These are phyloP conservation scores for Diplodia intermedia DNA, from an alignment of 2,329 filamentous ascomycete genomes.

Conservation along the genomic window DNA sequence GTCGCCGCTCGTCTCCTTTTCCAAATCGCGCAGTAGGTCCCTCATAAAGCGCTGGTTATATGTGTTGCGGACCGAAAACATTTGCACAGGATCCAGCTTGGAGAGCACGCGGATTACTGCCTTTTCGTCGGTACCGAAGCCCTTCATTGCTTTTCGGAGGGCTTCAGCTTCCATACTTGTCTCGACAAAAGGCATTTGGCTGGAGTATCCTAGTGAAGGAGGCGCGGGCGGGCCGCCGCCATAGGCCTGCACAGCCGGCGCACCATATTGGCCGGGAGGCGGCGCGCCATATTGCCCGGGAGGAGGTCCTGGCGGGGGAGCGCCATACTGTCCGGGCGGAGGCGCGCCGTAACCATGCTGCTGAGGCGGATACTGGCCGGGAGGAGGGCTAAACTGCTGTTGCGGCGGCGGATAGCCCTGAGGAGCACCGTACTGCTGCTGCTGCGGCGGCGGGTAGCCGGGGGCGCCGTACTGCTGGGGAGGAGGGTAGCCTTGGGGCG, in stretches of 20 bases:
- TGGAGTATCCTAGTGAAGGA: conserved; percentile 76
- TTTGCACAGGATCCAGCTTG: conserved; percentile 77
- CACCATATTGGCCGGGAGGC: conserved; percentile 43
- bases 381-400: conserved; percentile 35
- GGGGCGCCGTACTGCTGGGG: conserved; percentile 38
- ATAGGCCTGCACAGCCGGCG: conserved; percentile 46
- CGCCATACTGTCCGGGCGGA: conserved; percentile 46
- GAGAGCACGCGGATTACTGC: conserved; percentile 73
- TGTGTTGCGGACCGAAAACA: conserved; percentile 64
- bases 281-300: conserved; percentile 40
- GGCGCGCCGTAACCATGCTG: conserved; percentile 46
- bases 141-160: conserved; percentile 86
- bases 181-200: conserved; percentile 70
- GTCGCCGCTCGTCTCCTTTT: conserved; percentile 76
- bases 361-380: conserved; percentile 41
- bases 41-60: conserved; percentile 71
- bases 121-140: conserved; percentile 88
- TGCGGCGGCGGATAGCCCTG: conserved; percentile 35
- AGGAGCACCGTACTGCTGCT: conserved; percentile 36
- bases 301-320: conserved; percentile 40
- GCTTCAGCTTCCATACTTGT: conserved; percentile 72
- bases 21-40: conserved; percentile 75
- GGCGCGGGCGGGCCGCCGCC: conserved; percentile 58
- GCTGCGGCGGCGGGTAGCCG: conserved; percentile 20
- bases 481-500: conserved; percentile 39